Conservation (phyloP, 1,139 yeast species). For the Lodderomyces theae region DNA sequence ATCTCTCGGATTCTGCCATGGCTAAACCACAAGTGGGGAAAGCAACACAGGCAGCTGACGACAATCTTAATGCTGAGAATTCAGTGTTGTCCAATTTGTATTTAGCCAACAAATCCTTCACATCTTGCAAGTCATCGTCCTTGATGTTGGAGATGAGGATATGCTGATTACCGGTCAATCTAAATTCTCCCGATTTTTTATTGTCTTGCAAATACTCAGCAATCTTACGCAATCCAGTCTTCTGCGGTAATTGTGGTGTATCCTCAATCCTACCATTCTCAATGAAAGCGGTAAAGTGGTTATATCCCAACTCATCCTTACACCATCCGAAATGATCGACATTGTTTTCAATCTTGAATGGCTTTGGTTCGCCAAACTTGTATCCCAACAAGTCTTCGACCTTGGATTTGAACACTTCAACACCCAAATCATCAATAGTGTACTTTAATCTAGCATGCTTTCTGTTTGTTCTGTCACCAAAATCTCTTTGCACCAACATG, state of each 20-base stretch:
- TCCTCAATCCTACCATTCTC: slow-evolving; percentile 98
- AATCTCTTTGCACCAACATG: slow-evolving; percentile 91
- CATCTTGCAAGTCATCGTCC: slow-evolving; percentile 60
- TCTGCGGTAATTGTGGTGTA: slow-evolving; percentile 86
- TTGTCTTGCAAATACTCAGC: slow-evolving; percentile 58
- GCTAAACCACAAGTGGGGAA: slow-evolving; percentile 99
- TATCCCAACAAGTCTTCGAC: slow-evolving; percentile 84
- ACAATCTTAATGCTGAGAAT: slow-evolving; percentile 79
- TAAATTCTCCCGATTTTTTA: slow-evolving; percentile 71
- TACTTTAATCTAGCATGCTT: slow-evolving; percentile 98
- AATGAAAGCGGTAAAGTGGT: slow-evolving; percentile 91
- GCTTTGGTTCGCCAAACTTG: slow-evolving; percentile 65
- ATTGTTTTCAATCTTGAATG: slow-evolving; percentile 79
- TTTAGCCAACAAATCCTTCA: slow-evolving; percentile 64
- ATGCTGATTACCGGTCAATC: slow-evolving; percentile 96
- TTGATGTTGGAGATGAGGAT: slow-evolving; percentile 70
- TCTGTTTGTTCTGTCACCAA: slow-evolving; percentile 94
- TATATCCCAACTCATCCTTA: slow-evolving; percentile 79
- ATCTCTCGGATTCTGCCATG: slow-evolving; percentile 98
- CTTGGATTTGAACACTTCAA: slow-evolving; percentile 72
- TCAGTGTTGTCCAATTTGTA: slow-evolving; percentile 83
- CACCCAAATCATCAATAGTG: slow-evolving; percentile 89
- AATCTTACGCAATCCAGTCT: slow-evolving; percentile 77
- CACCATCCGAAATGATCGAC: slow-evolving; percentile 94
- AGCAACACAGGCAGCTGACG: slow-evolving; percentile 97